Conservation (phyloP, 352 stramenopile genomes). For the Globisporangium heterothallicum region DNA sequence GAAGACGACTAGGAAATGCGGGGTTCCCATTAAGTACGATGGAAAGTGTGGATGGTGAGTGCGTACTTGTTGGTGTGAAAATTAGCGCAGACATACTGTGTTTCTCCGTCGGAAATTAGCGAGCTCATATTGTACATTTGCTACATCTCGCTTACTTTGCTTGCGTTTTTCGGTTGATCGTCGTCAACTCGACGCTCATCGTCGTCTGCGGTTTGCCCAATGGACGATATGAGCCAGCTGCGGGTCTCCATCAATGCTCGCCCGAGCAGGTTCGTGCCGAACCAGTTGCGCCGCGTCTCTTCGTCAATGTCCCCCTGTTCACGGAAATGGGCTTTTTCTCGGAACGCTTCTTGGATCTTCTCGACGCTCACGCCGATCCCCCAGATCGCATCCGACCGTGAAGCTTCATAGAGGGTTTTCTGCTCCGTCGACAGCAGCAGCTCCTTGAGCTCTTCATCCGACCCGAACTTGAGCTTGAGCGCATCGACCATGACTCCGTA, state of each 20-base stretch:
- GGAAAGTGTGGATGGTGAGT: too few relatives aligned
- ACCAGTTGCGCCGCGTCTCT: constrained; percentile 27
- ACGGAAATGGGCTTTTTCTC: constrained; percentile 26
- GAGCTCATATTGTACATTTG: too few relatives aligned
- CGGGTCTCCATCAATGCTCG: constrained; percentile 51
- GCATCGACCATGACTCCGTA: constrained; percentile 48
- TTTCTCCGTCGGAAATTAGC: too few relatives aligned
- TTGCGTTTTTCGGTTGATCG: neutral
- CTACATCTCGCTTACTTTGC: neutral
- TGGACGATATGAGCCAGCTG: constrained; percentile 26
- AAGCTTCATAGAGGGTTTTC: constrained; percentile 53
- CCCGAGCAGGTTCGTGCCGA: constrained; percentile 50
- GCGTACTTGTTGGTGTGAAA: too few relatives aligned
- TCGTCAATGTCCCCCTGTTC: constrained; percentile 29
- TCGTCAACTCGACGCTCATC: neutral
- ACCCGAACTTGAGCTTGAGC: constrained; percentile 61
- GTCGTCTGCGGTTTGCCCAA: neutral
- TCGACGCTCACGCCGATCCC: constrained; percentile 49
- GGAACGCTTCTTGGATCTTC: constrained; percentile 32
- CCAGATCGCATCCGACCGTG: constrained; percentile 45
- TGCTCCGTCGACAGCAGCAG: constrained; percentile 38
- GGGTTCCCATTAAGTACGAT: too few relatives aligned
- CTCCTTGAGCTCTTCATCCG: constrained; percentile 20
- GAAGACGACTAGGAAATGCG: too few relatives aligned
- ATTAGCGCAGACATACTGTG: too few relatives aligned